phyloP scores from a whole-genome alignment of 257 asterid species.

The Voacanga thouarsii region DNA sequence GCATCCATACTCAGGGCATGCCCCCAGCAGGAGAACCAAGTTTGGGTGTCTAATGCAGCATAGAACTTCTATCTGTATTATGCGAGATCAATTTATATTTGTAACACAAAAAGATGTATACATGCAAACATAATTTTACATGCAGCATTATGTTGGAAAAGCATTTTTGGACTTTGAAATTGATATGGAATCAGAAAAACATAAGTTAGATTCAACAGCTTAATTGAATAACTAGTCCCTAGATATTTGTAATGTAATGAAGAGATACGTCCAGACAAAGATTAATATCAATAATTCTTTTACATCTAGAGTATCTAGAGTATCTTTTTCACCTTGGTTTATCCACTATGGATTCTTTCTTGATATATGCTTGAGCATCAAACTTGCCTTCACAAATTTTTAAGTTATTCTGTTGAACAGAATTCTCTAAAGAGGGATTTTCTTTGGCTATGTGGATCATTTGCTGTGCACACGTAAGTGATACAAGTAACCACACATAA shows the following conservation, averaged over 20 bases:
- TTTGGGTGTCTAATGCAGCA: conserved; percentile 78
- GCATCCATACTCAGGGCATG: conserved; percentile 82
- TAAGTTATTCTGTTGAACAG: too few relatives aligned
- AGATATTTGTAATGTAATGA: too few relatives aligned
- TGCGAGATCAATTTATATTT: not conserved
- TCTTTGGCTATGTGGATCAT: not conserved
- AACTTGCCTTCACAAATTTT: too few relatives aligned
- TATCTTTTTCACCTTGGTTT: not conserved
- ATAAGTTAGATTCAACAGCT: not conserved
- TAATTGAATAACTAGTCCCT: not conserved
- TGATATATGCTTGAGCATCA: too few relatives aligned
- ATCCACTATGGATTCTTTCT: not conserved
- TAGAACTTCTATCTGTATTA: conserved; percentile 59
- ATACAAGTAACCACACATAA: not conserved
- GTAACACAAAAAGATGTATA: not conserved
- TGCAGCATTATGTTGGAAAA: not conserved
- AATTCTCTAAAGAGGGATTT: not conserved
- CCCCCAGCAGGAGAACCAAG: conserved; percentile 80
- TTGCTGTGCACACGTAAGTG: not conserved
- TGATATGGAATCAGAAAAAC: not conserved
- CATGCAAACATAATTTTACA: not conserved
- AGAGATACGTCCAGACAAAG: too few relatives aligned
- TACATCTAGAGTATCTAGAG: too few relatives aligned
- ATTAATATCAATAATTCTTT: too few relatives aligned
- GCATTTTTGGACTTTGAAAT: not conserved